Base-by-base conservation (phyloP, 2,329 filamentous ascomycete species). In the Fusarium goolgardi region DNA sequence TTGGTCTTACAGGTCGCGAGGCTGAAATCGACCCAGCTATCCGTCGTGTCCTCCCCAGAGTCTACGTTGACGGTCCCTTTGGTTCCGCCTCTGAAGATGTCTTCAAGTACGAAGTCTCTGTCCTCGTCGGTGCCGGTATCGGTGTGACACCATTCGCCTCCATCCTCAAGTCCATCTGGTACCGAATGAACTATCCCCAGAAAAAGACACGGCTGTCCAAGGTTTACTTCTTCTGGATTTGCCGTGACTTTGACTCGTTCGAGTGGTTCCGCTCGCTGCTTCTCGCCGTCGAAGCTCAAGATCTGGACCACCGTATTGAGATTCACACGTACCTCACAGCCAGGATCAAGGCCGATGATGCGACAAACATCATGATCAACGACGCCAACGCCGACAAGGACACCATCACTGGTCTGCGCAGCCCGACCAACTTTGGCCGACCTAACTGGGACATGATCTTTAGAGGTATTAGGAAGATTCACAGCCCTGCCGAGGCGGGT, bases 361-460 rank as follows among this genome's bases (percentile, higher is more conserved):
- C 92, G 50, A 94, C 91, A 45, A 95, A 96, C 81, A 95, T 96
- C 81, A 95, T 95, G 91, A 94, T 95, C 84, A 94, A 95, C 81
- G 91, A 94, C 73, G 91, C 90, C 77, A 92, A 94, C 75, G 90
- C 91, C 70, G 91, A 95, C 77, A 91, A 91, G 78, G 92, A 96
- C 77, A 89, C 92, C 73, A 94, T 96, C 76, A 96, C 92, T 1
- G 92, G 93, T 55, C 85, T 96, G 31, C 86, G 91, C 49, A 90
- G 91, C 55, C 92, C 92, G 21, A 96, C 92, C 43, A 96, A 94
- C 81, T 94, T 96, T 76, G 93, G 93, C 55, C 85, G 92, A 25
- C 93, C 93, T 18, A 95, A 96, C 80, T 96, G 93, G 93, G 91
- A 96, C 76, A 93, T 93, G 87, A 92, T 96, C 73, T 96, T 96